phyloP scores from a whole-genome alignment of 441 rosid species.

The Erodium trifolium region DNA sequence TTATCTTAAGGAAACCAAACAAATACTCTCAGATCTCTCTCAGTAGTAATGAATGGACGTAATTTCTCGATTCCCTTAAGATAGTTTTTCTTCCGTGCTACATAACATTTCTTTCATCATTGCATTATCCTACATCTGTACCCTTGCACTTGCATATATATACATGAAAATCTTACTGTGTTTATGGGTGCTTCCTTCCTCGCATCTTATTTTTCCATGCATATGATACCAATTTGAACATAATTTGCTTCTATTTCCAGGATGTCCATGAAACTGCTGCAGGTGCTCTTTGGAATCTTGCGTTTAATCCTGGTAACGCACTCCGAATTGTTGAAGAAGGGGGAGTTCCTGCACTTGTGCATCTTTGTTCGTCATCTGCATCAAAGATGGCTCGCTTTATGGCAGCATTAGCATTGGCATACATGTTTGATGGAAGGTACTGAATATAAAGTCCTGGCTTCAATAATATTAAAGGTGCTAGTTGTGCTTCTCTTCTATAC shows the following conservation, averaged over 20 bases:
- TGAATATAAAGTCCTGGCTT: background rate
- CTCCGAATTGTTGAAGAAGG: slow-evolving; percentile 90
- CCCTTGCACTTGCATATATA: background rate
- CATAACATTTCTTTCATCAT: background rate
- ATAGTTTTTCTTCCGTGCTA: background rate
- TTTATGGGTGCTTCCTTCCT: background rate
- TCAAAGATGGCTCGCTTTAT: slow-evolving; percentile 97
- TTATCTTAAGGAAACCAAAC: no score
- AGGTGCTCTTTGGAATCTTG: slow-evolving; percentile 98
- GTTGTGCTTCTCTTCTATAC: background rate
- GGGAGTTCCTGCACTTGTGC: slow-evolving; percentile 87
- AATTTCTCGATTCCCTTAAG: background rate
- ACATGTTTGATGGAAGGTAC: slow-evolving; percentile 96
- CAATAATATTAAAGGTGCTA: background rate
- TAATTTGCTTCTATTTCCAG: slow-evolving; percentile 28
- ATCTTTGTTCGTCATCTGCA: slow-evolving; percentile 67
- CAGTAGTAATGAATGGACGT: background rate
- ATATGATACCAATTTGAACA: slow-evolving; percentile 13
- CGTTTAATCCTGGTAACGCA: slow-evolving; percentile 80
- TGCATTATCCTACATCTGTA: background rate
- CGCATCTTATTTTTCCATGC: background rate
- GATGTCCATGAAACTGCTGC: slow-evolving; percentile 99
- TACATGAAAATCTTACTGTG: background rate
- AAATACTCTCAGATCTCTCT: background rate
- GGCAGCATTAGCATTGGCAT: slow-evolving; percentile 93